Evolutionary conservation across 345 rosid genomes (phyloP).

Genomic region (Acer saccharum): DNA sequence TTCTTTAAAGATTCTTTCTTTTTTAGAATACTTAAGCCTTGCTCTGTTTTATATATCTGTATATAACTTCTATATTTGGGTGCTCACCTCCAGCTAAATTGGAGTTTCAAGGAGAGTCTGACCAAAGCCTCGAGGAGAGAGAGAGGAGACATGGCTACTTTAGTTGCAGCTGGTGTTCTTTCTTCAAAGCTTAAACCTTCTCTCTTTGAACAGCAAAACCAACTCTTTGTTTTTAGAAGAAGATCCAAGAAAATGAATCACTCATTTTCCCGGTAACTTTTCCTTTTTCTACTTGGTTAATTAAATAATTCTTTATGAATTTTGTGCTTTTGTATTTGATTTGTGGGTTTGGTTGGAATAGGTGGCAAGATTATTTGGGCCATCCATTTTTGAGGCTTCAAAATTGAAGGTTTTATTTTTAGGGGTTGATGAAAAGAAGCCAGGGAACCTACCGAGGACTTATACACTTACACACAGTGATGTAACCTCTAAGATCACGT

Average conservation of each 20-base stretch:
- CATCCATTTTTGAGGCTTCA: constrained; percentile 92
- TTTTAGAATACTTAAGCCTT: background rate
- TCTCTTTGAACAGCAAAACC: constrained; percentile 40
- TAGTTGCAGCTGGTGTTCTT: constrained; percentile 40
- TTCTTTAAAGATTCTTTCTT: constrained; percentile 1
- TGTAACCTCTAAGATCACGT: constrained; percentile 76
- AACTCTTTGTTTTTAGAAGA: constrained; percentile 43
- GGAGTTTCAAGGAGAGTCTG: constrained; percentile 29
- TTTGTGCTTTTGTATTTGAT: constrained; percentile 2
- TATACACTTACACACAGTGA: constrained; percentile 96
- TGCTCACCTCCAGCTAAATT: constrained; percentile 20
- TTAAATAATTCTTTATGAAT: background rate
- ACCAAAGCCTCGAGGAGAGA: background rate
- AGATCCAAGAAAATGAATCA: constrained; percentile 46
- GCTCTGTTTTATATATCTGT: background rate
- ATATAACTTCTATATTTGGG: background rate
- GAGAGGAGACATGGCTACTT: constrained; percentile 44
- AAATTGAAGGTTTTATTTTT: constrained; percentile 83
- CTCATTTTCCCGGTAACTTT: constrained; percentile 57
- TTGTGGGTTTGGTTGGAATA: constrained; percentile 30
- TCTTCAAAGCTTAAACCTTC: constrained; percentile 50
- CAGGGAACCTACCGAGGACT: constrained; percentile 88
- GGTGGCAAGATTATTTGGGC: constrained; percentile 96
- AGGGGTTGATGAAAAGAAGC: constrained; percentile 90
- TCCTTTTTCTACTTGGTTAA: background rate